Evolutionary conservation across 768 basidiomycete species (phyloP).

Genomic region (Leccinellum albellum): DNA sequence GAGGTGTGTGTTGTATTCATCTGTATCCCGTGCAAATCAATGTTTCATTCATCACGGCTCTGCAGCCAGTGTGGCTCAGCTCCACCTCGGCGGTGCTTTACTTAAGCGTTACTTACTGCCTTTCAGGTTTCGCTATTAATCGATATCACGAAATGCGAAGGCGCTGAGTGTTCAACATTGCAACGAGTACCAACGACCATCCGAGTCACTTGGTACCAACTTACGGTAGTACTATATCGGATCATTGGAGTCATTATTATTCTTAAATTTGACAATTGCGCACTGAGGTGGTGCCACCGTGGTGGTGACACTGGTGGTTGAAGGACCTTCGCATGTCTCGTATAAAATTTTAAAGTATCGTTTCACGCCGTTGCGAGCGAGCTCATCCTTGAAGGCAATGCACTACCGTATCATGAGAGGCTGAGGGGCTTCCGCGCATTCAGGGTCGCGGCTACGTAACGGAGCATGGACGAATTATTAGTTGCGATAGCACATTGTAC

Average conservation of each 20-base stretch:
- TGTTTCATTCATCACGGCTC: not conserved
- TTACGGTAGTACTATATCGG: too few relatives aligned
- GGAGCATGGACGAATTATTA: too few relatives aligned
- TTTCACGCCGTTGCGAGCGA: not conserved
- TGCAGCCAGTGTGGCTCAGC: not conserved
- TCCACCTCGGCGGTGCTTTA: not conserved
- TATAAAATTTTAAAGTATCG: too few relatives aligned
- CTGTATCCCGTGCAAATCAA: not conserved
- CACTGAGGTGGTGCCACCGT: not conserved
- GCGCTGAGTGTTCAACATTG: not conserved
- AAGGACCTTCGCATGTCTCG: not conserved
- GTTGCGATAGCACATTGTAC: not conserved
- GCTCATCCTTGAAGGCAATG: too few relatives aligned
- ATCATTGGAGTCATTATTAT: not conserved
- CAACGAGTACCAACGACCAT: not conserved
- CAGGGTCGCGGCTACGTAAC: not conserved
- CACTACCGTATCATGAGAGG: not conserved
- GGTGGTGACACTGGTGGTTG: not conserved
- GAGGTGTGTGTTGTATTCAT: not conserved
- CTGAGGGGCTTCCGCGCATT: too few relatives aligned
- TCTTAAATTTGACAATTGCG: not conserved
- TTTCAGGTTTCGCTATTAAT: not conserved
- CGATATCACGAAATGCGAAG: not conserved
- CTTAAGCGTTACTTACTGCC: not conserved
- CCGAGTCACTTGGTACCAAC: not conserved